Base-by-base conservation (phyloP, 306 rosid genomes). In the Quercus gilva region DNA sequence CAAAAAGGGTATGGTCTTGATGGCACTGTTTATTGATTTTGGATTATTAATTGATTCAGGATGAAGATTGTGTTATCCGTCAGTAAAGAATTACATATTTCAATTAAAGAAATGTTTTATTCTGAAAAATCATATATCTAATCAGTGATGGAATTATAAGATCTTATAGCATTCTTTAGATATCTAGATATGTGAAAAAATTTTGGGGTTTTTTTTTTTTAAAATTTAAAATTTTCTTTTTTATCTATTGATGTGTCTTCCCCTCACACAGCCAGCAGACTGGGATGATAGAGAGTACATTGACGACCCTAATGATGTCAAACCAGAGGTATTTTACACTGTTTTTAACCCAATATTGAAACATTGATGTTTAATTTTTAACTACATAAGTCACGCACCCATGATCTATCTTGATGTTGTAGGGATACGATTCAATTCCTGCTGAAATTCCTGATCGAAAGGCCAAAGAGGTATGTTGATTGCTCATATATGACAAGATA, bases 211-310 rank as follows among this genome's bases (percentile, higher is more conserved):
- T 67, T 35, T 33, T 1, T 37, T 31, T 31, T 4, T 31, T 3
- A 26, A 26, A 29, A 29, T 29, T 29, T 29, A 29, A 29, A 37
- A 37, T 37, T 6, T 37, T 37, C 0, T 33, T 31, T 67, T 35
- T 19, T 15, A 14, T 18, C 2, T 29, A 29, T 51, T 81, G 51
- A 74, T 63, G 76, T 73, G 26, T 61, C 29, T 76, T 68, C 28
- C 12, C 68, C 53, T 74, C 60, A 65, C 69, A 60, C 86, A 95
- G 99, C 99, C 98, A 68, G 91, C 93, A 15, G 92, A 95, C 81
- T 95, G 99, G 99, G 99, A 95, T 59, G 95, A 90, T 28, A 90
- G 90, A 85, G 99, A 95, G 80, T 92, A 92, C 85, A 95, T 95
- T 56, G 95, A 92, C 18, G 92, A 95, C 69, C 96, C 96, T 56